Evolutionary conservation across 495 filamentous ascomycete genomes (phyloP).

Genomic region (Penicillium dipodomyicola): DNA sequence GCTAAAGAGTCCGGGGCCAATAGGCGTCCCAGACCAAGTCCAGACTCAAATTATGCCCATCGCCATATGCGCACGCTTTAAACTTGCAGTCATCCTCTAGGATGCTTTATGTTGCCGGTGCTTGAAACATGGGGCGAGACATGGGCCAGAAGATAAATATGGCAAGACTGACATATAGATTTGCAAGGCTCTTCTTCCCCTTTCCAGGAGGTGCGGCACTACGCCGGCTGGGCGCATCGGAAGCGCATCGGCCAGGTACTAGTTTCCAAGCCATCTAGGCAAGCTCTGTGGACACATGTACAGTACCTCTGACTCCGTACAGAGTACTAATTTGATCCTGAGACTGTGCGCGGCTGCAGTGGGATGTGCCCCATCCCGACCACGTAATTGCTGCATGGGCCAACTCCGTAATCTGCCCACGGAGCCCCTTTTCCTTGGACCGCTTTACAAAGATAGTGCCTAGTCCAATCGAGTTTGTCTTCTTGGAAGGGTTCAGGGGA

Average conservation of each 20-base stretch:
- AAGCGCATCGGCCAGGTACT: constrained; percentile 11
- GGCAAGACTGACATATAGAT: not conserved
- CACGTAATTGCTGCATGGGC: constrained; percentile 12
- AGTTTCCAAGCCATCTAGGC: constrained; percentile 27
- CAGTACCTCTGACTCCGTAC: not conserved
- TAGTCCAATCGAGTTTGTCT: constrained; percentile 6
- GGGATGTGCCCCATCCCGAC: constrained; percentile 3
- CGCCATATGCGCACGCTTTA: constrained; percentile 16
- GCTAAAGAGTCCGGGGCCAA: constrained; percentile 11
- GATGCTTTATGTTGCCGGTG: constrained; percentile 1
- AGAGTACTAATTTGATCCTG: not conserved
- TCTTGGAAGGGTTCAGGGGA: not conserved
- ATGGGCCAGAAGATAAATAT: constrained; percentile 1
- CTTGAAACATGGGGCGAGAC: constrained; percentile 11
- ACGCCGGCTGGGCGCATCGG: constrained; percentile 18
- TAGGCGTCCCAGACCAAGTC: constrained; percentile 10
- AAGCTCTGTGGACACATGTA: constrained; percentile 8
- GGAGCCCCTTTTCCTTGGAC: constrained; percentile 11
- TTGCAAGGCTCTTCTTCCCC: constrained; percentile 5
- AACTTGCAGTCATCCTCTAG: not conserved
- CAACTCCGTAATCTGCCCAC: constrained; percentile 3
- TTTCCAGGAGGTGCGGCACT: not conserved
- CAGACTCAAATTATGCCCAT: constrained; percentile 8
- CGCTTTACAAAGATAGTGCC: constrained; percentile 2
- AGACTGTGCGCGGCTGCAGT: constrained; percentile 3